These are phyloP conservation scores for Blakeslea trispora DNA, from an alignment of 371 early-diverging fungal species.

Conservation along the genomic window DNA sequence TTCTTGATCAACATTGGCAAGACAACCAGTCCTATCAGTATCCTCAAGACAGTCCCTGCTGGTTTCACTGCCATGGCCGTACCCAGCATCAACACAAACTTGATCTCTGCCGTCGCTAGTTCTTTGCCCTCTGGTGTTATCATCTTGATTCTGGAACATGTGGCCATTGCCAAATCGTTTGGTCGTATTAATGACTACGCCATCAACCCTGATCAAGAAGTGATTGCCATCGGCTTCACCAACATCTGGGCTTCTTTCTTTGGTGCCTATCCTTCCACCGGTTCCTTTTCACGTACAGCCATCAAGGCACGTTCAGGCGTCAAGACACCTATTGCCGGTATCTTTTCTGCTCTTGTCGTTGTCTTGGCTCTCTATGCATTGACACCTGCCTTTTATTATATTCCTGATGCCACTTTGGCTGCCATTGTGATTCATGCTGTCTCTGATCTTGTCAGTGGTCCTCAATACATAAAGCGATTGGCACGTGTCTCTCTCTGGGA, in stretches of 20 bases:
- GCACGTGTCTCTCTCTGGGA: constrained; percentile 58
- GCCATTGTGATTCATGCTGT: constrained; percentile 83
- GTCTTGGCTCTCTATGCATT: constrained; percentile 78
- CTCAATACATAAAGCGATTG: constrained; percentile 35
- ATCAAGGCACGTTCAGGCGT: constrained; percentile 83
- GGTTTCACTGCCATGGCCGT: constrained; percentile 68
- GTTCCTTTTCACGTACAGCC: constrained; percentile 61
- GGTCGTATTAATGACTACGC: constrained; percentile 71
- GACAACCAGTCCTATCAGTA: constrained; percentile 48
- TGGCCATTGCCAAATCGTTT: constrained; percentile 81
- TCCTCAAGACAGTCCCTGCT: constrained; percentile 71
- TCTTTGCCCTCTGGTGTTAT: constrained; percentile 69
- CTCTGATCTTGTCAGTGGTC: constrained; percentile 56
- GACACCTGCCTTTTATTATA: constrained; percentile 84
- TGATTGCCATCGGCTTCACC: constrained; percentile 83
- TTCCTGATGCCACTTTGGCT: constrained; percentile 78
- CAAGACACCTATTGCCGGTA: constrained; percentile 79
- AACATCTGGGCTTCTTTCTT: constrained; percentile 85
- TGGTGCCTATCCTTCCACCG: constrained; percentile 60
- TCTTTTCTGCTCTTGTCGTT: constrained; percentile 77
- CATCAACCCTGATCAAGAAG: constrained; percentile 79
- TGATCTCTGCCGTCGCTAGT: constrained; percentile 49
- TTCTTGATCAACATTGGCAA: constrained; percentile 48
- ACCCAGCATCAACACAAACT: constrained; percentile 43
- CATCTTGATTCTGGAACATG: constrained; percentile 81